Evolutionary conservation across 495 filamentous ascomycete species (phyloP).

Genomic region (Neurospora tetrasperma): DNA sequence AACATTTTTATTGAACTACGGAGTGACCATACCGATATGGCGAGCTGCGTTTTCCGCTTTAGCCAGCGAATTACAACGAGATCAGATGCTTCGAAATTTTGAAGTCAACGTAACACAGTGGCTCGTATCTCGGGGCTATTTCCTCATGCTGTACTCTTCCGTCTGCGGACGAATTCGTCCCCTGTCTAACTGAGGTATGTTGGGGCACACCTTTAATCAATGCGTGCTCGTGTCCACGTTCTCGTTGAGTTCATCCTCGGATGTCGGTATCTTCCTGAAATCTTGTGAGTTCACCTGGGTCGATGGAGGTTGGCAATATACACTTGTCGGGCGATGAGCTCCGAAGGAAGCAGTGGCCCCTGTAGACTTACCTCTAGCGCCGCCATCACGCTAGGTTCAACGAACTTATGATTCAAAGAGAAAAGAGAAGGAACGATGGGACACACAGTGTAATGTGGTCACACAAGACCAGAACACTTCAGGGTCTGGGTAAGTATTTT

Average conservation of each 20-base stretch:
- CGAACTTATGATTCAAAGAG: background rate
- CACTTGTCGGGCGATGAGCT: background rate
- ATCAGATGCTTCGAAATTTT: background rate
- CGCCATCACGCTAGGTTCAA: background rate
- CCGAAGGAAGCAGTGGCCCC: background rate
- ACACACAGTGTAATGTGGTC: slow-evolving; percentile 3
- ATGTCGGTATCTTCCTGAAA: background rate
- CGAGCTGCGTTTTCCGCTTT: background rate
- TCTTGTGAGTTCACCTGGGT: background rate
- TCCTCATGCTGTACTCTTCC: background rate
- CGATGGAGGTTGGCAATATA: background rate
- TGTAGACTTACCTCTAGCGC: background rate
- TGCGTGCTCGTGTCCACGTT: background rate
- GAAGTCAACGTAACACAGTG: background rate
- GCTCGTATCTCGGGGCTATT: background rate
- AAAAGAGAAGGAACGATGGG: background rate
- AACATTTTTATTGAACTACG: background rate
- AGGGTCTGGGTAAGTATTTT: background rate
- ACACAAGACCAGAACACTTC: slow-evolving; percentile 4
- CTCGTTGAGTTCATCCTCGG: background rate
- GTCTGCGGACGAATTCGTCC: background rate
- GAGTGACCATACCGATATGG: background rate
- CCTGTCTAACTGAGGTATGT: background rate
- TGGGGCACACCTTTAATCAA: background rate
- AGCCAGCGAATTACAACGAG: background rate